Evolutionary conservation across 2,329 filamentous ascomycete species (phyloP).

Genomic region (Simplicillium sp.): DNA sequence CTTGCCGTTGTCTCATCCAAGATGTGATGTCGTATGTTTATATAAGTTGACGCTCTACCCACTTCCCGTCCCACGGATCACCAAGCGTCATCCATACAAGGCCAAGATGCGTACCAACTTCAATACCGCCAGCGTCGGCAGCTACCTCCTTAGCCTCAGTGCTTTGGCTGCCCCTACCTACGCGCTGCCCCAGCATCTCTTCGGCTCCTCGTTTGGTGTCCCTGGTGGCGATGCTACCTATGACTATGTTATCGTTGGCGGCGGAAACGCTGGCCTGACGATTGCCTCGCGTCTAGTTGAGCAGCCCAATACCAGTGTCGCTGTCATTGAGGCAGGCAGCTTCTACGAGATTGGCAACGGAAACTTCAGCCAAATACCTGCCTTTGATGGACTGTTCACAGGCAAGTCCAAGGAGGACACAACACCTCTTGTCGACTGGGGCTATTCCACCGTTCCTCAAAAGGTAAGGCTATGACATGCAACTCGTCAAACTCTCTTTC

Average conservation of each 20-base stretch:
- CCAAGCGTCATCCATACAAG: too few species aligned
- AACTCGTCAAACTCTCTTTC: slow-evolving; percentile 6
- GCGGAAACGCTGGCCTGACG: slow-evolving; percentile 19
- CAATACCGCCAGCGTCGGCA: too few species aligned
- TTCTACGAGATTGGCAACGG: slow-evolving; percentile 16
- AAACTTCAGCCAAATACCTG: slow-evolving; percentile 10
- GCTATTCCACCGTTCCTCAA: slow-evolving; percentile 2
- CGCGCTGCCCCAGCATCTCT: neutral
- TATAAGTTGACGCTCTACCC: too few species aligned
- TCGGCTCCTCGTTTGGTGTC: slow-evolving; percentile 8
- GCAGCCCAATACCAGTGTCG: slow-evolving; percentile 11
- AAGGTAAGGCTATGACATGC: neutral
- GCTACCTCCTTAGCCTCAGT: too few species aligned
- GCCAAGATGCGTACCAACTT: too few species aligned
- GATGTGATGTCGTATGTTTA: too few species aligned
- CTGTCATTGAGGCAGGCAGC: slow-evolving; percentile 21
- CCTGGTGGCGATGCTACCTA: slow-evolving; percentile 9
- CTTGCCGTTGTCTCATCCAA: too few species aligned
- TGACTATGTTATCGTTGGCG: slow-evolving; percentile 18
- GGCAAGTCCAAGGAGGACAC: slow-evolving; percentile 9
- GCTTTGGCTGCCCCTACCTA: too few species aligned
- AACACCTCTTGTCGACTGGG: slow-evolving; percentile 20
- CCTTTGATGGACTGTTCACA: slow-evolving; percentile 7
- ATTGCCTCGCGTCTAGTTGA: slow-evolving; percentile 17
- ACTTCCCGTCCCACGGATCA: too few species aligned